Evolutionary conservation across 306 rosid genomes (phyloP).

Genomic region (Cicer bijugum): DNA sequence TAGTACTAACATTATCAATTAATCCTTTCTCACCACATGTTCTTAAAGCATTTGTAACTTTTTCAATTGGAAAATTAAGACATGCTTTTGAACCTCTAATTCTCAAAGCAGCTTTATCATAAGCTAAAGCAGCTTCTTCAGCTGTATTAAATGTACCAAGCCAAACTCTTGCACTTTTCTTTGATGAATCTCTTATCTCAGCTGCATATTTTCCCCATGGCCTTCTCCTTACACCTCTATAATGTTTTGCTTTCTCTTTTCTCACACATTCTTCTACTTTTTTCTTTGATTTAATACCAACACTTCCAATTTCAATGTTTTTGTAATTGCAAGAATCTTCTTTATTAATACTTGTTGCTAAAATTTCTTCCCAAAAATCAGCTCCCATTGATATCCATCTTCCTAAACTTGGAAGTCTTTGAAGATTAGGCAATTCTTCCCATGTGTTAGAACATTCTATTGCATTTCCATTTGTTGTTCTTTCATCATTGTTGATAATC

Average conservation of each 20-base stretch:
- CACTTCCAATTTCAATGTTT: slow-evolving; percentile 35
- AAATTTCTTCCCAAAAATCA: slow-evolving; percentile 83
- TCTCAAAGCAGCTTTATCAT: slow-evolving; percentile 93
- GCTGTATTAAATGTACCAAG: slow-evolving; percentile 91
- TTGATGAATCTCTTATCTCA: slow-evolving; percentile 81
- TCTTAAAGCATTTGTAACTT: slow-evolving; percentile 54
- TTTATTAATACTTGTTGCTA: slow-evolving; percentile 40
- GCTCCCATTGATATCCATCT: slow-evolving; percentile 96
- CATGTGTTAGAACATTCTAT: slow-evolving; percentile 50
- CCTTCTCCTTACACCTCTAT: slow-evolving; percentile 89
- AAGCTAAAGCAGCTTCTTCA: slow-evolving; percentile 92
- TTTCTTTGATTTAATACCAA: neutral
- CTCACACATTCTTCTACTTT: slow-evolving; percentile 29
- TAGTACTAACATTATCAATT: neutral
- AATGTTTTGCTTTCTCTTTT: slow-evolving; percentile 59
- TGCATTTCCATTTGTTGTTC: slow-evolving; percentile 37
- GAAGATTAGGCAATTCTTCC: slow-evolving; percentile 71
- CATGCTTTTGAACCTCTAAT: slow-evolving; percentile 80
- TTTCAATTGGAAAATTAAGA: slow-evolving; percentile 80
- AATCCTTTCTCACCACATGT: slow-evolving; percentile 32
- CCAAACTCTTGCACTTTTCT: slow-evolving; percentile 88
- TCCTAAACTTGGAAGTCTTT: slow-evolving; percentile 85
- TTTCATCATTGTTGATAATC: slow-evolving; percentile 52
- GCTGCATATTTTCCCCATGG: slow-evolving; percentile 99
- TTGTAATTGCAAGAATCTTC: slow-evolving; percentile 32